Evolutionary conservation across 2,329 filamentous ascomycete species (phyloP).

Genomic region (Colletotrichum sansevieriae): DNA sequence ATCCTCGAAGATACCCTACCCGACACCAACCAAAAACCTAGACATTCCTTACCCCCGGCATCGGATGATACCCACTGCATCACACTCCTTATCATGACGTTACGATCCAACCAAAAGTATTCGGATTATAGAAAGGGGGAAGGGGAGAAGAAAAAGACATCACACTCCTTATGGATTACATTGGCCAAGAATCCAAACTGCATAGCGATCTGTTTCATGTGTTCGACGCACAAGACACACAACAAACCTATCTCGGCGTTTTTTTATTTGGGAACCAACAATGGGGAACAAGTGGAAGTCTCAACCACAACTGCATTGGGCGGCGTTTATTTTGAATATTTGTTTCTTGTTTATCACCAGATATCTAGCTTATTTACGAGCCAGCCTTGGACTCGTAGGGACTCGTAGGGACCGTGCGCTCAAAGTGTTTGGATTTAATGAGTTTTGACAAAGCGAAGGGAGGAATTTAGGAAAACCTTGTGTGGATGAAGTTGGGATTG

Average conservation of each 20-base stretch:
- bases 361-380: neutral
- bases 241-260: conserved; percentile 30
- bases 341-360: neutral
- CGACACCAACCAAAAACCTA: conserved; percentile 22
- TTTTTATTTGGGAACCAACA: conserved; percentile 9
- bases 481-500: conserved; percentile 13
- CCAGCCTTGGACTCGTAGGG: conserved; percentile 22
- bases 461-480: neutral
- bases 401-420: conserved; percentile 1
- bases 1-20: conserved; percentile 52
- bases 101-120: conserved; percentile 48
- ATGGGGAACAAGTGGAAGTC: conserved; percentile 5
- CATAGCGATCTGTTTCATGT: conserved; percentile 67
- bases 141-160: conserved; percentile 23
- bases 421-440: conserved; percentile 37
- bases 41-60: conserved; percentile 40
- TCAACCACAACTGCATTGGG: conserved; percentile 36
- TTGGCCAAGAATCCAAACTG: conserved; percentile 59
- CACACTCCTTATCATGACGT: conserved; percentile 52
- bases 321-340: conserved; percentile 30
- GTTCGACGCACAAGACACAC: conserved; percentile 39
- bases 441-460: conserved; percentile 1
- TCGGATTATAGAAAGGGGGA: conserved; percentile 27
- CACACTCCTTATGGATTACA: conserved; percentile 41
- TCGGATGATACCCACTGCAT: conserved; percentile 48